Conservation (phyloP, 768 basidiomycete species). For the Xerocomellus dryophilus region DNA sequence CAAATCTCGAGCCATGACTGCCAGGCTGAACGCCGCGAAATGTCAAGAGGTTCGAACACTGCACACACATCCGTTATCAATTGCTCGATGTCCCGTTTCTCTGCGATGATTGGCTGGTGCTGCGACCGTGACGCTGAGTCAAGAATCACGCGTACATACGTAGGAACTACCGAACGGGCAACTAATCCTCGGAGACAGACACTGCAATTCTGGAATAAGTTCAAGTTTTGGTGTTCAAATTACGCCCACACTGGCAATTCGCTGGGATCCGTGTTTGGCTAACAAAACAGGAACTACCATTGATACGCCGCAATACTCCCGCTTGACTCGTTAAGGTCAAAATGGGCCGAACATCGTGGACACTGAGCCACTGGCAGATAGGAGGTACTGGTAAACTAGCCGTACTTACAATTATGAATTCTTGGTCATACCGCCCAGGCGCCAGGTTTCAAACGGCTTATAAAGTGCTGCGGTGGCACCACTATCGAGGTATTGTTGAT, state of each 20-base stretch:
- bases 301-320: no score
- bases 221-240: background rate
- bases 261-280: background rate
- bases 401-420: background rate
- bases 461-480: background rate
- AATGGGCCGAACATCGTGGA: background rate
- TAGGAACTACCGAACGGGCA: no score
- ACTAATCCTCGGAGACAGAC: no score
- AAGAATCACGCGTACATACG: no score
- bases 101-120: background rate
- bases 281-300: background rate
- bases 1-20: background rate
- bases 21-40: background rate
- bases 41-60: background rate
- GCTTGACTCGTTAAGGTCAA: background rate
- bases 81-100: background rate
- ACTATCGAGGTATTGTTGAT: background rate
- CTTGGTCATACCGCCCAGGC: background rate
- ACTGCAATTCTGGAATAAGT: background rate
- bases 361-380: background rate
- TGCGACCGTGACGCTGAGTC: no score
- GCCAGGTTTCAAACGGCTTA: background rate
- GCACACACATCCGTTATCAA: background rate
- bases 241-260: no score
- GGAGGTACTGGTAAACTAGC: background rate